phyloP scores from a whole-genome alignment of 2,329 filamentous ascomycete genomes.

The Colletotrichum shisoi region DNA sequence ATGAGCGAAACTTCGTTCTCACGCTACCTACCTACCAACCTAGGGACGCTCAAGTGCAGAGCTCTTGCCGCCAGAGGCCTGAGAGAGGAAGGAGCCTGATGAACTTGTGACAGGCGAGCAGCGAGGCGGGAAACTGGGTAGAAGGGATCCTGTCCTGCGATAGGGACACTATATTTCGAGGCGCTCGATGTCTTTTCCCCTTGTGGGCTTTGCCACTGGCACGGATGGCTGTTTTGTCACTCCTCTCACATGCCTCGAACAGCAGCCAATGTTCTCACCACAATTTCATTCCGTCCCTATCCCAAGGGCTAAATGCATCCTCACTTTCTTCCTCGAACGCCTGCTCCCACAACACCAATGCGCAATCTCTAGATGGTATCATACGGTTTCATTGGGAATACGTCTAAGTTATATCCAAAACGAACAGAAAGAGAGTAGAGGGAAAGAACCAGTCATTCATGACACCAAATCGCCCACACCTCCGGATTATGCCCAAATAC shows the following conservation, averaged over 20 bases:
- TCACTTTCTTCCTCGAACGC: neutral
- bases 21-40: too few species aligned
- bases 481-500: constrained; percentile 33
- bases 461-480: constrained; percentile 39
- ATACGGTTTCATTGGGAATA: constrained; percentile 21
- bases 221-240: too few species aligned
- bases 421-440: neutral
- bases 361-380: too few species aligned
- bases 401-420: constrained; percentile 24
- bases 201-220: too few species aligned
- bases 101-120: neutral
- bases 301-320: neutral
- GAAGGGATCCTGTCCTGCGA: neutral
- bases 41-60: too few species aligned
- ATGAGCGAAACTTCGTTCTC: neutral
- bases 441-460: constrained; percentile 21
- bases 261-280: neutral
- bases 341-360: neutral
- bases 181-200: neutral
- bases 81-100: neutral
- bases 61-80: neutral
- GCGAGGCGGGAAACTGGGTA: neutral
- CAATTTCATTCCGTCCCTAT: neutral
- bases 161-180: neutral
- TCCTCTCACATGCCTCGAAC: neutral